Evolutionary conservation across 1,139 yeast species (phyloP).

Genomic region (Lodderomyces oxycetoniae): DNA sequence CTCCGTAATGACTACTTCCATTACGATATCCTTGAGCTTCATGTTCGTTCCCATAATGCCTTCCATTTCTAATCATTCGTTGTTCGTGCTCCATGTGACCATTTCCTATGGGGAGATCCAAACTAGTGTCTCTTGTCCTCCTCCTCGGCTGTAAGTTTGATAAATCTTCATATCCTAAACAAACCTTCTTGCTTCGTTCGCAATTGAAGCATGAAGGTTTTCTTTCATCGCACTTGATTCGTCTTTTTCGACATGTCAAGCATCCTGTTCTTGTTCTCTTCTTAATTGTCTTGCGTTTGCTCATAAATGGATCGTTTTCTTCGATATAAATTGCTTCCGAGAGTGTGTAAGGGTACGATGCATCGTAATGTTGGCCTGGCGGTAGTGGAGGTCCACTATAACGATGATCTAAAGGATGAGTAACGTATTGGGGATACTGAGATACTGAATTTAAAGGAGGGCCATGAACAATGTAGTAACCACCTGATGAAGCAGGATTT

Average conservation of each 20-base stretch:
- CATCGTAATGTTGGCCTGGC: conserved; percentile 6
- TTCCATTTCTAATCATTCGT: too few species aligned
- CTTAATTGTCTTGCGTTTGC: conserved; percentile 41
- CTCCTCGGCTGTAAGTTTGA: conserved; percentile 12
- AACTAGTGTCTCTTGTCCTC: conserved; percentile 13
- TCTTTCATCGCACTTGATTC: conserved; percentile 72
- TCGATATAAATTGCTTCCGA: conserved; percentile 16
- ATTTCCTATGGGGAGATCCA: conserved; percentile 10
- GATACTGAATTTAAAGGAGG: too few species aligned
- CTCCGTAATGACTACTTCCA: background rate
- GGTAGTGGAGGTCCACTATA: conserved; percentile 2
- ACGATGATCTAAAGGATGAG: conserved; percentile 4
- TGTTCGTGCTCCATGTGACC: background rate
- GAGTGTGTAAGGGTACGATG: conserved; percentile 2
- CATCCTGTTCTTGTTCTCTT: conserved; percentile 72
- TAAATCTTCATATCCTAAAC: conserved; percentile 57
- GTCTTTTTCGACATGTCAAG: conserved; percentile 63
- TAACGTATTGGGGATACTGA: conserved; percentile 4
- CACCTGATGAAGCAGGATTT: too few species aligned
- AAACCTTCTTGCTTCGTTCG: conserved; percentile 62
- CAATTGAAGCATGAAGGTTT: conserved; percentile 74
- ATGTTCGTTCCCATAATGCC: too few species aligned
- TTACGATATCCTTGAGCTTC: too few species aligned
- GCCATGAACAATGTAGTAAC: conserved; percentile 5
- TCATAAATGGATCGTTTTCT: conserved; percentile 32